Base-by-base conservation (phyloP, 441 rosid genomes). In the Syzygium malaccense region DNA sequence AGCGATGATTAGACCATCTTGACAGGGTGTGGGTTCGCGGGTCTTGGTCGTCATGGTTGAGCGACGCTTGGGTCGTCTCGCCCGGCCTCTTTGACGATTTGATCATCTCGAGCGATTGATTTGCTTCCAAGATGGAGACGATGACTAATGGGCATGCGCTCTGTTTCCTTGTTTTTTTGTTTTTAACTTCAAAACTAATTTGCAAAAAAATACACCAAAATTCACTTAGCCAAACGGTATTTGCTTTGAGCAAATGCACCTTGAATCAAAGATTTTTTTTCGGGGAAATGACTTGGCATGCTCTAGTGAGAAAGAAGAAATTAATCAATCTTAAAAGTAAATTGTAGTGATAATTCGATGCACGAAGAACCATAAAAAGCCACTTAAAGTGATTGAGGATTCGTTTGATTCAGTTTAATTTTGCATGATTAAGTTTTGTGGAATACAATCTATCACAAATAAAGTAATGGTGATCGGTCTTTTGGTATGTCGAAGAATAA, bases 31-130 rank as follows among this genome's bases (percentile, higher is more conserved):
- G 13, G 23, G 45, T 66, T 66, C 6, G 13, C 0, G 13, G 45
- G 45, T 66, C 2, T 0, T 2, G 13, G 32, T 66, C 11, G 20
- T 11, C 13, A 15, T 17, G 25, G 41, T 66, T 12, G 2, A 11
- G 13, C 5, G 45, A 32, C 6, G 25, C 4, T 66, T 2, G 13
- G 3, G 18, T 66, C 6, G 0, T 7, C 41, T 32, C 3, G 3
- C 19, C 41, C 32, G 14, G 12, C 5, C 41, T 2, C 13, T 64
- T 4, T 30, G 41, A 4, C 0, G 10, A 23, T 30, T 30, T 12
- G 6, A 2, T 17, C 41, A 23, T n/a, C 33, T n/a, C 0, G 2
- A 1, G 17, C 8, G 33, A 30, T 64, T 64, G 41, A 64, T 64
- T 4, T 30, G 6, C 19, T 30, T 30, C 3, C 20, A 64, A 30